Base-by-base conservation (phyloP, 768 basidiomycete genomes). In the Boletus speciosus region DNA sequence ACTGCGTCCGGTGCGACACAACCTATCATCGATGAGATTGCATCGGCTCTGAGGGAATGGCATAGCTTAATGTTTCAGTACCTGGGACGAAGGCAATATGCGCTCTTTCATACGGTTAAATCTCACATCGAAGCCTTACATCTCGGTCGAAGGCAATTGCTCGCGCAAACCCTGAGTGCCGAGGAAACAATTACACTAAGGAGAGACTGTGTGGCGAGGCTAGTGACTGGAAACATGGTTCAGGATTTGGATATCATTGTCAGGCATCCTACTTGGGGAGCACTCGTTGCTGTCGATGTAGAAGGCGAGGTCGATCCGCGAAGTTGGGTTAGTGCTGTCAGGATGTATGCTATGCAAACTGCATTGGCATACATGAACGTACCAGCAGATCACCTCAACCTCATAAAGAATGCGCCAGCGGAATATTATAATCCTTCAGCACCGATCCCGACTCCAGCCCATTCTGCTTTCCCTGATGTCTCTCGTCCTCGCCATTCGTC, bases 21-120 rank as follows among this genome's bases (percentile, higher is more conserved):
- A 65, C 96, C 96, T 10, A 87, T 98, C 66, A 84, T 98, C 47
- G 96, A 98, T 72, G 96, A 98, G 75, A 96, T 98, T 60, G 92
- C 96, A 0, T 96, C 93, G 8, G 95, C 96, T 0, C 74, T 98
- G 41, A 85, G 96, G 37, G 96, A 98, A 81, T 98, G 95, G 94
- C 89, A 96, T 64, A 82, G 83, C 35, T 76, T 93, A 48, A 88
- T 98, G 81, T 94, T 93, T 66, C 87, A 87, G 57, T 94, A 97
- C 69, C 86, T 98, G 39, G 86, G 89, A 9, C 79, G 84, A 42
- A 82, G 94, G 51, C 90, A 98, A 63, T 98, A 98, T 74, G 81
- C 82, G 39, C 82, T 94, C 19, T 98, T 98, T 71, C 82, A 87
- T 56, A 77, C 82, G 8, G 92, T 98, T 51, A 83, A 84, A 54